A percentile compares a stretch with the other conserved stretches of the same genome.
These are phyloP conservation scores for Erythrophleum ivorense DNA, from an alignment of 331 rosid genomes.

Conservation along the genomic window DNA sequence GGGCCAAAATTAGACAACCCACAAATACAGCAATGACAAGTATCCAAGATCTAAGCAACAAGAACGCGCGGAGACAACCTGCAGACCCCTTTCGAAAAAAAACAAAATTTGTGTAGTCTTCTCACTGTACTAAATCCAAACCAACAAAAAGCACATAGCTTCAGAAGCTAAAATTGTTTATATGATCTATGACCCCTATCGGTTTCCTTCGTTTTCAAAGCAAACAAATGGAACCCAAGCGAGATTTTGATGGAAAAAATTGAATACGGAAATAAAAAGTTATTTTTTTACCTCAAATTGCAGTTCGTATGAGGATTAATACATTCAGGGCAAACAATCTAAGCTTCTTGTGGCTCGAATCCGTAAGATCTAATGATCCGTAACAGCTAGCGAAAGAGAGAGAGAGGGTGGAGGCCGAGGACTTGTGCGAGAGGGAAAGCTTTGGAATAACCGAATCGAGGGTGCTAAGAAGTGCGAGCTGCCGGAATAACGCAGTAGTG, in stretches of 20 bases:
- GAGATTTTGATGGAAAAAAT: background rate
- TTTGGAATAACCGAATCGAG: conserved; percentile 20
- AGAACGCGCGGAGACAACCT: background rate
- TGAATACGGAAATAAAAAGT: background rate
- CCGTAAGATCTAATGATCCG: conserved; percentile 26
- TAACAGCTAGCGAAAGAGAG: background rate
- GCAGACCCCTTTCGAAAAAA: background rate
- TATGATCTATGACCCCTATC: background rate
- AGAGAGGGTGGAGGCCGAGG: background rate
- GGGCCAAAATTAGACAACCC: background rate
- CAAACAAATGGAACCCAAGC: background rate
- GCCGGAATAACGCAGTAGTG: background rate
- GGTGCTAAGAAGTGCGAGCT: background rate
- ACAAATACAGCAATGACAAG: background rate
- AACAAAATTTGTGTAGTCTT: background rate
- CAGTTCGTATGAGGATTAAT: background rate
- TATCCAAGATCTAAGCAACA: conserved; percentile 3
- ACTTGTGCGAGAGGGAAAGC: background rate
- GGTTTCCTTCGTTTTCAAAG: conserved; percentile 1
- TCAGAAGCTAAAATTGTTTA: background rate
- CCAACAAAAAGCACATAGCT: background rate
- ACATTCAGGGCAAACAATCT: background rate
- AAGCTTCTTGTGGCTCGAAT: background rate
- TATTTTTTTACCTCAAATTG: conserved; percentile 21
- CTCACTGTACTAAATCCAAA: background rate